phyloP scores from a whole-genome alignment of 75 land plant genomes.

The Sequoiadendron giganteum region DNA sequence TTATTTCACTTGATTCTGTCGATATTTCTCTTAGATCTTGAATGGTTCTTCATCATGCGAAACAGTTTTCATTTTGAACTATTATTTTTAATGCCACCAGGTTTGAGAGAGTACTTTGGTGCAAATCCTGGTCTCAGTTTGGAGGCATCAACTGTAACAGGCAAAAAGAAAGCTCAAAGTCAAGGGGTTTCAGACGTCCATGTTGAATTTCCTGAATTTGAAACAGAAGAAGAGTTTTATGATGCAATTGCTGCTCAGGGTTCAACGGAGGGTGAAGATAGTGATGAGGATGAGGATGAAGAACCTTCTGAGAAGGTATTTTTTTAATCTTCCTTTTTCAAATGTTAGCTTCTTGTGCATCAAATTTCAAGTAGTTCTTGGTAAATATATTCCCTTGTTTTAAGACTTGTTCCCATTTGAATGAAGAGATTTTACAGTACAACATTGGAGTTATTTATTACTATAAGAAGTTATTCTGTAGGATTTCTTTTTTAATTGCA shows the following conservation, averaged over 20 bases:
- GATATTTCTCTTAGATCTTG: neutral
- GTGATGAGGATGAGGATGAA: conserved; percentile 64
- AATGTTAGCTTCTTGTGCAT: neutral
- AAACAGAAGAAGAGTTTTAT: conserved; percentile 71
- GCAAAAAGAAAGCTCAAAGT: conserved; percentile 23
- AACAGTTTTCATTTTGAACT: neutral
- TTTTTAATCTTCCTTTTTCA: neutral
- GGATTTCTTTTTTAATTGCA: neutral
- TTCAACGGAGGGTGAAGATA: conserved; percentile 63
- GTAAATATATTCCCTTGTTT: neutral
- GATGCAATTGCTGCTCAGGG: conserved; percentile 81
- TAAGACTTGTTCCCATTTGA: neutral
- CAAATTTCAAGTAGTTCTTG: neutral
- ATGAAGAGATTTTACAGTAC: neutral
- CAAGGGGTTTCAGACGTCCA: conserved; percentile 24
- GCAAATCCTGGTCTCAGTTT: conserved; percentile 60
- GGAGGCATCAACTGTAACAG: conserved; percentile 27
- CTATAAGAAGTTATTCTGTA: neutral
- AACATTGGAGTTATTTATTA: neutral
- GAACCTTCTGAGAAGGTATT: conserved; percentile 14
- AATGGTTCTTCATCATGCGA: neutral
- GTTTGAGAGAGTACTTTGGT: conserved; percentile 80
- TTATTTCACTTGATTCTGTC: neutral
- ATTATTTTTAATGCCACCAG: conserved; percentile 27
- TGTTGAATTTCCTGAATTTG: conserved; percentile 39